Evolutionary conservation across 202 grass and related monocot species (phyloP).

Genomic region (Zizania palustris): DNA sequence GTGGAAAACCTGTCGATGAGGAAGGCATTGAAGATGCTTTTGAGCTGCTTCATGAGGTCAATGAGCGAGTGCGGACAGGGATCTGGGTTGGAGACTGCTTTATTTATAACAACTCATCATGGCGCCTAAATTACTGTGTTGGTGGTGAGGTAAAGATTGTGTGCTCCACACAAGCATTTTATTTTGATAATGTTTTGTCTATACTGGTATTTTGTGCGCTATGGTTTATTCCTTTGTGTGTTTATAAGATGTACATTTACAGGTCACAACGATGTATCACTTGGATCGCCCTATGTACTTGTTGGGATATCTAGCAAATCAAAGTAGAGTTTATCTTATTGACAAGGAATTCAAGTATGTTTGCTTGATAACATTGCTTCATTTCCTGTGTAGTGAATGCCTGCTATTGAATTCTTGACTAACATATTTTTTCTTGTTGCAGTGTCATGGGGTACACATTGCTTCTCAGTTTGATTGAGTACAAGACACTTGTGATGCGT

Average conservation of each 20-base stretch:
- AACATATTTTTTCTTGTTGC: constrained; percentile 48
- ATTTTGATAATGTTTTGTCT: not conserved
- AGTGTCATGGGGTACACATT: constrained; percentile 98
- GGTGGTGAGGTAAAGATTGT: constrained; percentile 80
- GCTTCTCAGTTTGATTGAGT: constrained; percentile 97
- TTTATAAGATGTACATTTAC: constrained; percentile 45
- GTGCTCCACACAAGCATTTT: constrained; percentile 23
- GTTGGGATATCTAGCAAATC: constrained; percentile 92
- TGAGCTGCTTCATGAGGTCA: constrained; percentile 95
- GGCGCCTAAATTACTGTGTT: constrained; percentile 93
- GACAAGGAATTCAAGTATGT: constrained; percentile 98
- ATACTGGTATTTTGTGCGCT: constrained; percentile 21
- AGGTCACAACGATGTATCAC: constrained; percentile 98
- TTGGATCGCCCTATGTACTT: constrained; percentile 99
- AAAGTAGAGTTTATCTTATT: constrained; percentile 99
- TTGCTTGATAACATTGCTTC: constrained; percentile 36
- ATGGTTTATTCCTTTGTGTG: constrained; percentile 29
- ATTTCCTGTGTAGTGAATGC: constrained; percentile 11
- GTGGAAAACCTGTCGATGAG: constrained; percentile 77
- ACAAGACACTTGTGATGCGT: constrained; percentile 97
- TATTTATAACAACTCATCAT: constrained; percentile 97
- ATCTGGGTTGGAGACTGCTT: constrained; percentile 99
- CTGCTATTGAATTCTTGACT: constrained; percentile 43
- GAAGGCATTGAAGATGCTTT: constrained; percentile 97
- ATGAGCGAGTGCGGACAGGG: constrained; percentile 90